These are phyloP conservation scores for Ophiostoma australiae DNA, from an alignment of 2,329 filamentous ascomycete species.

Conservation along the genomic window DNA sequence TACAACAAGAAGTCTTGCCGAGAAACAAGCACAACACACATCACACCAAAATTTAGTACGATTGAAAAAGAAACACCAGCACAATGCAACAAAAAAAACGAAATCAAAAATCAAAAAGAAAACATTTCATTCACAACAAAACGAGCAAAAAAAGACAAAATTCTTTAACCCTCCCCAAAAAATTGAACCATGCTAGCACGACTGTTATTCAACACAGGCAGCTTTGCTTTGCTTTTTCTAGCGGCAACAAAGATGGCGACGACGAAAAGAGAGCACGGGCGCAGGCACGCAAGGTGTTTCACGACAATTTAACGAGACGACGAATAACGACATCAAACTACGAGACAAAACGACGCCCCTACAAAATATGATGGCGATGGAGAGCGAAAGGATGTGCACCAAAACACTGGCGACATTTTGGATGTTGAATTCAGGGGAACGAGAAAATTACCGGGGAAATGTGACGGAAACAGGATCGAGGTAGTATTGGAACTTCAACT, in stretches of 20 bases:
- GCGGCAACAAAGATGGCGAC: not conserved
- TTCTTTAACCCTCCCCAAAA: not conserved
- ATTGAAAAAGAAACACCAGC: not conserved
- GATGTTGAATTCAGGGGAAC: not conserved
- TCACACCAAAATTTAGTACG: constrained; percentile 11
- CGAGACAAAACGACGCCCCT: not conserved
- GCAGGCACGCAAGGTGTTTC: not conserved
- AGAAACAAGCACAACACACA: constrained; percentile 7
- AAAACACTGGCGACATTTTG: not conserved
- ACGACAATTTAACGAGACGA: not conserved
- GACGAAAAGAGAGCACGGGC: not conserved
- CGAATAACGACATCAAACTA: not conserved
- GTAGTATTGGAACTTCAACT: not conserved
- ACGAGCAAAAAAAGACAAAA: not conserved
- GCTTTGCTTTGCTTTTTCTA: not conserved
- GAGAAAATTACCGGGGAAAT: not conserved
- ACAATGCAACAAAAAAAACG: constrained; percentile 1
- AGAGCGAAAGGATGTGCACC: constrained; percentile 11
- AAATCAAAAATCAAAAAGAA: constrained; percentile 1
- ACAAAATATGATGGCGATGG: constrained; percentile 6
- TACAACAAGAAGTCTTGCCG: constrained; percentile 3
- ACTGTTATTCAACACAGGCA: not conserved
- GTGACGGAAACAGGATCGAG: constrained; percentile 10
- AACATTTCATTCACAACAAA: not conserved
- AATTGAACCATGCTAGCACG: not conserved